These are phyloP conservation scores for Nothopassalora personata DNA, from an alignment of 2,329 filamentous ascomycete genomes.

Conservation along the genomic window DNA sequence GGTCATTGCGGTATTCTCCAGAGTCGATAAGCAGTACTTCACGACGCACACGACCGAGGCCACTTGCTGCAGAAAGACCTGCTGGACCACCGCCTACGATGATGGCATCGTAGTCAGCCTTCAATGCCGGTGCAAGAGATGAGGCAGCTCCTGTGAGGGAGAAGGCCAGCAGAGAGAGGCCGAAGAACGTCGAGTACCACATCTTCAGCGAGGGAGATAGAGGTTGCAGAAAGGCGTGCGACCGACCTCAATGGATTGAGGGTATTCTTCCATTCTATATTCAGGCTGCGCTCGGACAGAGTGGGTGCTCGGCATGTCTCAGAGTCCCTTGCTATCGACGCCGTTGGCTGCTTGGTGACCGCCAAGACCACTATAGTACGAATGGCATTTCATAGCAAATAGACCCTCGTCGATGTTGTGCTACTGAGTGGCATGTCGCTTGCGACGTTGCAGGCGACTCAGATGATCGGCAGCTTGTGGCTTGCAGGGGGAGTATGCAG, in stretches of 20 bases:
- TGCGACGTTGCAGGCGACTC: neutral
- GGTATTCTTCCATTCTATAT: neutral
- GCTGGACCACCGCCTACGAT: constrained; percentile 19
- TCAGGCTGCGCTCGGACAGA: neutral
- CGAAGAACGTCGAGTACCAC: neutral
- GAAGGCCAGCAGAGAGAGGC: neutral
- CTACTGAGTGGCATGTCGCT: neutral
- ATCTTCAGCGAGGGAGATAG: neutral
- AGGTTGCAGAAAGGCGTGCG: neutral
- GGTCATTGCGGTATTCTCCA: constrained; percentile 23
- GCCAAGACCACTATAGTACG: neutral
- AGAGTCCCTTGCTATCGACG: neutral
- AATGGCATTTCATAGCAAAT: neutral
- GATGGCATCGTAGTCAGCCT: constrained; percentile 13
- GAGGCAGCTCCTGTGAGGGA: neutral
- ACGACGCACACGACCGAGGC: constrained; percentile 21
- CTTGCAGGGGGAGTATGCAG: no score
- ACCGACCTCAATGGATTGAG: neutral
- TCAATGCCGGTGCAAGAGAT: constrained; percentile 1
- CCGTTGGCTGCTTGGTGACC: neutral
- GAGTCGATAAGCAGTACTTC: constrained; percentile 20
- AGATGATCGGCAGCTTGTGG: neutral
- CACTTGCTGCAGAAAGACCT: constrained; percentile 21
- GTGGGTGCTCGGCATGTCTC: neutral
- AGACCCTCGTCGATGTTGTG: neutral